These are phyloP conservation scores for Tolypocladium endophyticum DNA, from an alignment of 2,329 filamentous ascomycete genomes.

Conservation along the genomic window DNA sequence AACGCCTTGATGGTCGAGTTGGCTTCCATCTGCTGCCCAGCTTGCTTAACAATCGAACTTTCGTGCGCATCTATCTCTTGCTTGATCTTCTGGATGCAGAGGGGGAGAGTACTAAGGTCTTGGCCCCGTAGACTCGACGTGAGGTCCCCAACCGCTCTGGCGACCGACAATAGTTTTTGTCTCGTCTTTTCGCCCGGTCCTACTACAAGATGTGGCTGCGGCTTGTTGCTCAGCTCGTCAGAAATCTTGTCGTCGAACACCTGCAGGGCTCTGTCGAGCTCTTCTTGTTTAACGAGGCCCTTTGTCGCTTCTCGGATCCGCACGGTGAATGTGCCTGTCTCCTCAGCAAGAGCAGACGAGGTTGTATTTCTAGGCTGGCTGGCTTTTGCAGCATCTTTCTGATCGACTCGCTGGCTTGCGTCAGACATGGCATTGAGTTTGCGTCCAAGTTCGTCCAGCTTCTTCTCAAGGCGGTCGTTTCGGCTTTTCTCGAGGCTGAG, in stretches of 20 bases:
- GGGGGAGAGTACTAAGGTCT: not conserved
- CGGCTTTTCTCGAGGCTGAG: conserved; percentile 1
- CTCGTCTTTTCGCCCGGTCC: not conserved
- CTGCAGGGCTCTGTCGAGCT: conserved; percentile 1
- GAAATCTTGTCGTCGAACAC: conserved; percentile 2
- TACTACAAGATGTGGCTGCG: not conserved
- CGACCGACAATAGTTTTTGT: not conserved
- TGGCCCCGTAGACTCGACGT: not conserved
- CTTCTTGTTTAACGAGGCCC: not conserved
- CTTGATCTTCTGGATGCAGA: not conserved
- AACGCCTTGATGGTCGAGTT: not conserved
- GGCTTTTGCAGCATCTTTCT: not conserved
- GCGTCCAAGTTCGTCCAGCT: conserved; percentile 11
- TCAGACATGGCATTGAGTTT: not conserved
- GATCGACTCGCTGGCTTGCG: not conserved
- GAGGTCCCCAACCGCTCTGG: not conserved
- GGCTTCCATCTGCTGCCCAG: not conserved
- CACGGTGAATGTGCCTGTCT: not conserved
- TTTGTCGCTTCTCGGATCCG: not conserved
- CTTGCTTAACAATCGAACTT: not conserved
- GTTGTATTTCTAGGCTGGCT: not conserved
- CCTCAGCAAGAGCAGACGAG: not conserved
- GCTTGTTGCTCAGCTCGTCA: not conserved
- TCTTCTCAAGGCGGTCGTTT: conserved; percentile 12
- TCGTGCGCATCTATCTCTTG: not conserved